Evolutionary conservation across 176 grass and related monocot genomes (phyloP), one percentile per base, ranked within the genome.

Genomic region (Saccharum officinarum): DNA sequence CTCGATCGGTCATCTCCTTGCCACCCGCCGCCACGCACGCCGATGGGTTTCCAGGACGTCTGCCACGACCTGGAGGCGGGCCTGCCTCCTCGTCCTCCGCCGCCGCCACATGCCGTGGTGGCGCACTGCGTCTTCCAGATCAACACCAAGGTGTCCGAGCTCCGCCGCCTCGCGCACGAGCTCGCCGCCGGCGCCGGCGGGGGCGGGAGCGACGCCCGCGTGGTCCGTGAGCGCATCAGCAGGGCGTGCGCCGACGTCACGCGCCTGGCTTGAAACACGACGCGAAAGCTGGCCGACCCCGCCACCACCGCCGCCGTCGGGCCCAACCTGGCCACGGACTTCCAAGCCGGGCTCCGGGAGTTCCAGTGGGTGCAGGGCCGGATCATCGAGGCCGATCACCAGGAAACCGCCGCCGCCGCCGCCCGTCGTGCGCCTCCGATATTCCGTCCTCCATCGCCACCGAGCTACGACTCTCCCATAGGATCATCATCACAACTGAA

Each of bases 11-110:
- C 55, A 59, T 9, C 55, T 9, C 55, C 55, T n/a, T n/a, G 55
- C 55, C 22, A 3, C 0, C 46, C 14, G 52, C 50, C 17, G 6
- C 52, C 52, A 17, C 52, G 39, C 3, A 47, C 26, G 25, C 25
- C 55, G 81, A 97, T 94, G 95, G 91, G 92, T 81, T 97, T 97
- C 71, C 83, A 89, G 79, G 87, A 85, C 62, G 44, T 75, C 11
- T 14, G 44, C 70, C 10, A 10, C 55, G 92, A 82, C 87, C 73
- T 90, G 3, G 92, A 94, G 42, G 80, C 83, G 17, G 92, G 92
- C 17, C 71, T 71, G 40, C 64, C 54, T 42, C 85, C 41, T 20
- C 78, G 28, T 0, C 82, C 57, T 0, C 1, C 76, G 26, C 55
- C 81, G 25, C 42, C 69, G 55, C 47, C 86, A 17, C 85, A 75